Evolutionary conservation across 164 flowering plant genomes (phyloP).

Genomic region (Tetracentron sinense): DNA sequence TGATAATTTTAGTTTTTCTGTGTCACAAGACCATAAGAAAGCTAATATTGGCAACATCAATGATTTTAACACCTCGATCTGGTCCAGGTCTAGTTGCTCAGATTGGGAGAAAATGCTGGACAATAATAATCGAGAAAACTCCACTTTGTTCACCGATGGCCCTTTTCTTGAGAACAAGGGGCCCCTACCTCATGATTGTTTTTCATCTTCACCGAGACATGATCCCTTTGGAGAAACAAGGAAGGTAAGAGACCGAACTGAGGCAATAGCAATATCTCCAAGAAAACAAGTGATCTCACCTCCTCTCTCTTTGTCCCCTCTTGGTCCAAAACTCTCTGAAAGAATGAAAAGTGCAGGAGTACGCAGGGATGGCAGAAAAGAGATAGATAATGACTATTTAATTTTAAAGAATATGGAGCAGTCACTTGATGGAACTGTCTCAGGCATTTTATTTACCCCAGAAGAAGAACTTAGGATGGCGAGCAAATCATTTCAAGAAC

Average conservation of each 20-base stretch:
- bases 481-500: slow-evolving; percentile 42
- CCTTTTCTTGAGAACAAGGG: slow-evolving; percentile 51
- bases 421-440: slow-evolving; percentile 32
- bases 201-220: slow-evolving; percentile 24
- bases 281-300: slow-evolving; percentile 32
- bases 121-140: slow-evolving; percentile 17
- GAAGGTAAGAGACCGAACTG: slow-evolving; percentile 21
- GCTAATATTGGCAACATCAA: slow-evolving; percentile 42
- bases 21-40: slow-evolving; percentile 51
- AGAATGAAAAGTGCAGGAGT: slow-evolving; percentile 38
- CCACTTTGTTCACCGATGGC: slow-evolving; percentile 58
- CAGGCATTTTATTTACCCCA: slow-evolving; percentile 20
- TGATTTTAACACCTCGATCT: slow-evolving; percentile 19
- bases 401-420: slow-evolving; percentile 23
- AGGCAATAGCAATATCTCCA: slow-evolving; percentile 28
- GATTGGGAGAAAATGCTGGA: slow-evolving; percentile 23
- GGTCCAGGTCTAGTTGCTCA: slow-evolving; percentile 30
- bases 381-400: slow-evolving; percentile 23
- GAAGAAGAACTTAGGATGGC: slow-evolving; percentile 33
- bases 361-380: slow-evolving; percentile 20
- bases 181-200: slow-evolving; percentile 19
- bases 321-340: slow-evolving; percentile 61
- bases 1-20: slow-evolving; percentile 9
- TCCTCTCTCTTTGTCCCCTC: no score
- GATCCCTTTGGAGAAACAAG: slow-evolving; percentile 20